Evolutionary conservation across 2,329 filamentous ascomycete species (phyloP), one percentile per base, ranked within the genome.

Genomic region (Colletotrichum plurivorum): DNA sequence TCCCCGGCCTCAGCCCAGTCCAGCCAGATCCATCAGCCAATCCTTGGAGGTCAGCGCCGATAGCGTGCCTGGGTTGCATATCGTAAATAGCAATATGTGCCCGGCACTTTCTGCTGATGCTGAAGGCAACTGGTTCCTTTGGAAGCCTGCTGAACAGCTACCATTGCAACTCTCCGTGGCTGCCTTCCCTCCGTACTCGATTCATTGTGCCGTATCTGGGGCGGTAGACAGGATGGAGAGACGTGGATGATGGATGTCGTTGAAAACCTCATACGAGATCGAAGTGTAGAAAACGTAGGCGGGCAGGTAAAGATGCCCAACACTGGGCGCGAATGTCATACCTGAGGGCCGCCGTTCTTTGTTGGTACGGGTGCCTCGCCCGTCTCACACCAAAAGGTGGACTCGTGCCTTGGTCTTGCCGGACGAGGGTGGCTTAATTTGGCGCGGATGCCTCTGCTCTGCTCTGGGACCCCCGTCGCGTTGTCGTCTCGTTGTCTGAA

Each of bases 1-100:
- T 62, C 59, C 48, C 49, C 49, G 59, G 53, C 41, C 59, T 20
- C 39, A 51, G 60, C 43, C 48, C 60, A 54, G 66, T 55, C 61
- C 66, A 62, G 59, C 59, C 59, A 45, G 49, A 54, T 62, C 59
- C 39, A 54, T 53, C 39, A 54, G 31, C 59, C 59, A 62, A 62
- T 54, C 66, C 22, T 66, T 51, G 25, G 36, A 55, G 62, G 36
- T 43, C 60, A 53, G 41, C 46, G 46, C 46, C 60, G 53, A 41
- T 46, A 59, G 61, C 49, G 54, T 65, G 61, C 54, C 56, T 67
- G 52, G 51, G 55, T 22, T 69, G 66, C 54, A 66, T 46, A 53
- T 66, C 51, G 51, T 45, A 66, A 66, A 65, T 68, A 65, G 62
- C 62, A 69, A 60, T 55, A 56, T 69, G 36, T 69, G 66, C 22